Percentiles rank a stretch among this genome's conserved stretches.
Evolutionary conservation across 2,329 filamentous ascomycete species (phyloP).

Genomic region (Colletotrichum kahawae): DNA sequence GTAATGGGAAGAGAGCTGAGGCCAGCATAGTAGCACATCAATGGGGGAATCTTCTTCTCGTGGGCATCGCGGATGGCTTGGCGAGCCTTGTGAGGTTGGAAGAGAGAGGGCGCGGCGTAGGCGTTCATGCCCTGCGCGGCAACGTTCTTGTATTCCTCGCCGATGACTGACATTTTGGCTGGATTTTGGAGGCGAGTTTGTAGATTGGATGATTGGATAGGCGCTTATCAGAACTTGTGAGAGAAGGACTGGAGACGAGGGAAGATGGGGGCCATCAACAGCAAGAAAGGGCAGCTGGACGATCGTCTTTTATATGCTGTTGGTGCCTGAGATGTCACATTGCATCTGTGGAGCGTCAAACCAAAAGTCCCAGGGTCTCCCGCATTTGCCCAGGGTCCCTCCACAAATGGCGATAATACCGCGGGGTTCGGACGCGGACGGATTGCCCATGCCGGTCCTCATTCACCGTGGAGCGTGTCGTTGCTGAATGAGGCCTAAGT

Average conservation of each 20-base stretch:
- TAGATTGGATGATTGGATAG: too few species aligned
- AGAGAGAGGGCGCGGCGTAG: constrained; percentile 48
- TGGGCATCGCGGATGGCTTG: constrained; percentile 52
- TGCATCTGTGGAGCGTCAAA: not conserved
- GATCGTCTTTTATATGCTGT: not conserved
- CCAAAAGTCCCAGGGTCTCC: not conserved
- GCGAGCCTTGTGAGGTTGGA: constrained; percentile 50
- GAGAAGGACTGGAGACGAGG: not conserved
- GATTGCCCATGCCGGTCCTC: not conserved
- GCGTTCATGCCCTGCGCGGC: constrained; percentile 36
- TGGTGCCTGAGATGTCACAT: not conserved
- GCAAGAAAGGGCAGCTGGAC: not conserved
- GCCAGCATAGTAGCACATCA: constrained; percentile 47
- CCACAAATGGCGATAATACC: not conserved
- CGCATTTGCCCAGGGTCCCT: not conserved
- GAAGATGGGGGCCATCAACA: not conserved
- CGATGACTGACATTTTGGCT: constrained; percentile 7
- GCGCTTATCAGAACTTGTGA: not conserved
- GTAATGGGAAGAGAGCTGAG: constrained; percentile 43
- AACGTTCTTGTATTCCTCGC: constrained; percentile 20
- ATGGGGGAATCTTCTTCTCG: constrained; percentile 46
- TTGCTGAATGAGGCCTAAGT: not conserved
- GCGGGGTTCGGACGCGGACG: not conserved
- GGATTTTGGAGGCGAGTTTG: not conserved
- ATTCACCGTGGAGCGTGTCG: not conserved